Evolutionary conservation across 306 rosid species (phyloP).

Genomic region (Casuarina glauca): DNA sequence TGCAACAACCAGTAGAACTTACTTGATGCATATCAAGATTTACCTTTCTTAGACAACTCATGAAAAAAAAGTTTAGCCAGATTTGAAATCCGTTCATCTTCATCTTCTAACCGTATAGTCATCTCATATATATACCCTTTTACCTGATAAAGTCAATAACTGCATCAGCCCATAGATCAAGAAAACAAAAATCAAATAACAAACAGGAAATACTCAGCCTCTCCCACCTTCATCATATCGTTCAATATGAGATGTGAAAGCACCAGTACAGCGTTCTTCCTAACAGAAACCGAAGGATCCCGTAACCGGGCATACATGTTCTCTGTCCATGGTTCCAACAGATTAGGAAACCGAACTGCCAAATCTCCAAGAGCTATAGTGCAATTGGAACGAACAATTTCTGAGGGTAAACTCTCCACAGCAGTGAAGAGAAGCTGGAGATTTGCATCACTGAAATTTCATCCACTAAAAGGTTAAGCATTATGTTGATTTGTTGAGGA

Average conservation of each 20-base stretch:
- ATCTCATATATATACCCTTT: conserved; percentile 93
- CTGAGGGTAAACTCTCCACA: conserved; percentile 77
- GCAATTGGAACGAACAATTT: conserved; percentile 90
- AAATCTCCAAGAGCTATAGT: conserved; percentile 91
- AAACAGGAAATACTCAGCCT: conserved; percentile 21
- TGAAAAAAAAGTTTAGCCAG: conserved; percentile 83
- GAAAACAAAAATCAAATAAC: conserved; percentile 16
- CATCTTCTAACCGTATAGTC: conserved; percentile 87
- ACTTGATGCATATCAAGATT: background rate
- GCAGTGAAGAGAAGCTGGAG: conserved; percentile 97
- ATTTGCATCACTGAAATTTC: conserved; percentile 67
- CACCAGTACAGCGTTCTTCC: conserved; percentile 97
- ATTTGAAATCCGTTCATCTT: conserved; percentile 83
- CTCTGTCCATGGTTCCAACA: conserved; percentile 96
- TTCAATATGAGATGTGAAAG: conserved; percentile 96
- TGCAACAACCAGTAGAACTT: background rate
- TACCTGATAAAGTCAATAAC: conserved; percentile 52
- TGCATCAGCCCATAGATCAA: conserved; percentile 35
- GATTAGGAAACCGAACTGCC: conserved; percentile 94
- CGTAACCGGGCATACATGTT: conserved; percentile 81
- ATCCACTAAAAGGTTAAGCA: conserved; percentile 23
- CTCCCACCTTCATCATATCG: conserved; percentile 94
- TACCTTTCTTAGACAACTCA: conserved; percentile 95
- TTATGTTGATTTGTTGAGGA: conserved; percentile 5
- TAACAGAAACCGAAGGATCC: conserved; percentile 74